Conservation (phyloP, 176 grass and related monocot species). For the Rhynchospora tenuis region DNA sequence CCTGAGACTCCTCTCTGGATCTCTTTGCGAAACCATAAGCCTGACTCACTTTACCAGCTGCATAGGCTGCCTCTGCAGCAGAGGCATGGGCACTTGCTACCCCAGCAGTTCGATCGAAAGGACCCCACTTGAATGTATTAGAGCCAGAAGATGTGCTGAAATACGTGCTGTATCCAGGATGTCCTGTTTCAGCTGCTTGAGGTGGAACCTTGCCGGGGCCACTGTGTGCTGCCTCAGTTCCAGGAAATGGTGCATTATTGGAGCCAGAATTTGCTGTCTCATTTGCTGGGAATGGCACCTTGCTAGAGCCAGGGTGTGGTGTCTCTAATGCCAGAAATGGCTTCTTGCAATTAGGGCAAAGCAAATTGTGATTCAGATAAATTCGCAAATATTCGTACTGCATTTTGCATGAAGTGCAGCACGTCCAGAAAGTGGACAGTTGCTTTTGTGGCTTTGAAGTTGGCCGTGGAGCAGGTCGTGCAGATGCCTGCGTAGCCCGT, state of each 20-base stretch:
- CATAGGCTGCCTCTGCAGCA: conserved; percentile 9
- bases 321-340: conserved; percentile 82
- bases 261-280: conserved; percentile 4
- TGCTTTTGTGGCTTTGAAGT: conserved; percentile 19
- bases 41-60: conserved; percentile 13
- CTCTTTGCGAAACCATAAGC: conserved; percentile 14
- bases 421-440: conserved; percentile 80
- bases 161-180: neutral
- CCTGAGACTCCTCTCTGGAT: conserved; percentile 20
- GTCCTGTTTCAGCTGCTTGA: neutral
- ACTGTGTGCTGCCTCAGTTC: conserved; percentile 57
- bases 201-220: conserved; percentile 23
- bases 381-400: conserved; percentile 90
- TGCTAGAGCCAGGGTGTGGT: conserved; percentile 50
- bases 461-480: conserved; percentile 8
- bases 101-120: conserved; percentile 8
- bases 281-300: neutral
- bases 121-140: conserved; percentile 18
- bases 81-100: conserved; percentile 5
- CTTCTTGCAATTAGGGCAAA: conserved; percentile 85
- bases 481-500: neutral
- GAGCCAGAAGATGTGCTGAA: neutral
- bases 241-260: conserved; percentile 57
- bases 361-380: conserved; percentile 87
- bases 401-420: conserved; percentile 84